Evolutionary conservation across 2,329 filamentous ascomycete genomes (phyloP), one percentile per base, ranked within the genome.

Genomic region (Talaromyces piceae): DNA sequence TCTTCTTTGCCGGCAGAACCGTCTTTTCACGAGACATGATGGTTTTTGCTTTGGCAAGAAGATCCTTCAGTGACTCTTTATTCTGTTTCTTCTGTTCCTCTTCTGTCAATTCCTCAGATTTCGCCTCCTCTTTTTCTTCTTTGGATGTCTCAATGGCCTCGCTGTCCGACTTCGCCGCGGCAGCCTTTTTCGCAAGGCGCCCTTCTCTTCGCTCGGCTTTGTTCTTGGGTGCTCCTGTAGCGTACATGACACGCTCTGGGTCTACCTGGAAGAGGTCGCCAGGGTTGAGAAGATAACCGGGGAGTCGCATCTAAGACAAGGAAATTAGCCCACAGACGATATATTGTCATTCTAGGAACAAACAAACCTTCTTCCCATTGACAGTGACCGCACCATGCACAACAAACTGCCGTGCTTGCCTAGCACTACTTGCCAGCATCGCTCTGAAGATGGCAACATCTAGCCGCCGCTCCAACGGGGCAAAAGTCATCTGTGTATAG

Each of bases 241-340:
- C 91, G 62, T 80, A 91, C 70, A 98, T 78, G 51, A 98, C 93
- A 60, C 85, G 83, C 33, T 95, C 88, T 30, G 87, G 79, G 18
- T 96, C 87, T 61, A 98, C 91, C 67, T 95, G 89, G 77, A 98
- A 98, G 83, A 98, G 88, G 68, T 98, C 93, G 59, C 93, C 93
- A 2, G 93, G 94, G 69, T 98, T 98, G 33, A 98, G 80, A 58
- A 90, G 83, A 69, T 98, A 98, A 50, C 89, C 87, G 7, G 93
- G 91, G 65, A 93, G 88, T 57, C 80, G 78, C 87, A 97, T 95
- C 91, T 95, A n/a, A n/a, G 18, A 25, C 25, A 7, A 49, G 50
- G 58, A 23, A 57, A 55, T 41, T 47, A 25, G 31, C 26, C 22
- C 28, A 9, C 31, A 20, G 49, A 31, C 20, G 22, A 13, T n/a